Conservation (phyloP, 2,329 filamentous ascomycete species). For the Knufia petricola region DNA sequence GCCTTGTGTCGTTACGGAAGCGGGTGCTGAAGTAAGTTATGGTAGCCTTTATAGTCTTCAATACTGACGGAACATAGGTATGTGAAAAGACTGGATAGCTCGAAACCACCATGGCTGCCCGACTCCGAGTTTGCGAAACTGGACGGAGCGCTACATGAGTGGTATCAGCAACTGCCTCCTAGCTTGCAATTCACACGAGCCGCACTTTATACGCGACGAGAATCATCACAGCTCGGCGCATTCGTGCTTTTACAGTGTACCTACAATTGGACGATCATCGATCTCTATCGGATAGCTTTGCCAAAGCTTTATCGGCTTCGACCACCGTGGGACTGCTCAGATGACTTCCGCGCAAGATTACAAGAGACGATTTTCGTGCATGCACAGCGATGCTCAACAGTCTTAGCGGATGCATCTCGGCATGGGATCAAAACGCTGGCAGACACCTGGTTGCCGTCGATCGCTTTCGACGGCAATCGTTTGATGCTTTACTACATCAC, state of each 20-base stretch:
- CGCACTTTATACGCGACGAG: slow-evolving; percentile 39
- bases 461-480: slow-evolving; percentile 40
- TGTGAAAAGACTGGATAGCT: slow-evolving; percentile 34
- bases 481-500: slow-evolving; percentile 43
- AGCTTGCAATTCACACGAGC: slow-evolving; percentile 37
- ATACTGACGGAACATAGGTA: slow-evolving; percentile 25
- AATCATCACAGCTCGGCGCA: slow-evolving; percentile 39
- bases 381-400: slow-evolving; percentile 5
- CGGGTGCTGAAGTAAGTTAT: slow-evolving; percentile 6
- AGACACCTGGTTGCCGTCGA: slow-evolving; percentile 39
- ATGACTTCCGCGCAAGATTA: slow-evolving; percentile 6
- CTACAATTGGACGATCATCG: slow-evolving; percentile 39
- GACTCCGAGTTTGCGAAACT: slow-evolving; percentile 37
- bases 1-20: slow-evolving; percentile 9
- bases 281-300: slow-evolving; percentile 40
- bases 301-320: slow-evolving; percentile 38
- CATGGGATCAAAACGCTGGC: slow-evolving; percentile 36
- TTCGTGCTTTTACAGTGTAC: slow-evolving; percentile 39
- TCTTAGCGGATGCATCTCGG: slow-evolving; percentile 29
- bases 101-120: slow-evolving; percentile 35
- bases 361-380: slow-evolving; percentile 10
- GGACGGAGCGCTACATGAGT: slow-evolving; percentile 33
- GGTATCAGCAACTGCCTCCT: slow-evolving; percentile 36
- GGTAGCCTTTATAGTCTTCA: neutral
- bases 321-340: slow-evolving; percentile 7